Conservation (phyloP, 495 filamentous ascomycete species). For the Aspergillus ellipticus region DNA sequence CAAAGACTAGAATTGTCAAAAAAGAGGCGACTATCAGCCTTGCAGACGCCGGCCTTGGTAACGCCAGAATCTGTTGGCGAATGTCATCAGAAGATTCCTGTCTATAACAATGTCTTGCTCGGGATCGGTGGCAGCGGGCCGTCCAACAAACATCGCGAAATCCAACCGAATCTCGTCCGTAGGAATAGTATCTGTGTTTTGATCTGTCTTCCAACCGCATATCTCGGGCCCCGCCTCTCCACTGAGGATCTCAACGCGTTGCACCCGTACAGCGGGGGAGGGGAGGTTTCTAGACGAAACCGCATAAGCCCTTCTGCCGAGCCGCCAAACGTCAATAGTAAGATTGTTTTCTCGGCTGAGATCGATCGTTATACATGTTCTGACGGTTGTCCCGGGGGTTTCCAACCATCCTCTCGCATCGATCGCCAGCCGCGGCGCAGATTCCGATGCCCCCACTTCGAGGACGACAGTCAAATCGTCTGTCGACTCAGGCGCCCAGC, state of each 20-base stretch:
- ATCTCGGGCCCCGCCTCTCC: not conserved
- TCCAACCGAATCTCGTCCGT: constrained; percentile 1
- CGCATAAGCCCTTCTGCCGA: not conserved
- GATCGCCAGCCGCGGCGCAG: not conserved
- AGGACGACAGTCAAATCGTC: not conserved
- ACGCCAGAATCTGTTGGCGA: not conserved
- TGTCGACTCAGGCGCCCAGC: not conserved
- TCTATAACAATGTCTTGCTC: constrained; percentile 3
- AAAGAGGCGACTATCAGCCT: no score
- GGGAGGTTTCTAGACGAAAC: not conserved
- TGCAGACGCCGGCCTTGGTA: not conserved
- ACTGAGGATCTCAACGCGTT: constrained; percentile 1
- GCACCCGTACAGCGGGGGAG: not conserved
- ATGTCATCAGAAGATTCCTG: not conserved
- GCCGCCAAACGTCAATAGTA: constrained; percentile 2
- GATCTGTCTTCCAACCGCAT: not conserved
- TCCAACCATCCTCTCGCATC: constrained; percentile 5
- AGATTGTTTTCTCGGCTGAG: not conserved
- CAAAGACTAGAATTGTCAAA: no score
- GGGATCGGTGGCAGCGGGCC: not conserved
- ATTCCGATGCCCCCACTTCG: not conserved
- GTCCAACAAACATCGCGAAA: constrained; percentile 4
- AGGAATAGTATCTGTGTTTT: not conserved
- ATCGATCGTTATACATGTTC: constrained; percentile 3
- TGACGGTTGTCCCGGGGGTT: not conserved